Percentiles rank a stretch among this genome's conserved stretches.
Conservation (phyloP, 2,329 filamentous ascomycete species). For the Pyricularia pennisetigena region DNA sequence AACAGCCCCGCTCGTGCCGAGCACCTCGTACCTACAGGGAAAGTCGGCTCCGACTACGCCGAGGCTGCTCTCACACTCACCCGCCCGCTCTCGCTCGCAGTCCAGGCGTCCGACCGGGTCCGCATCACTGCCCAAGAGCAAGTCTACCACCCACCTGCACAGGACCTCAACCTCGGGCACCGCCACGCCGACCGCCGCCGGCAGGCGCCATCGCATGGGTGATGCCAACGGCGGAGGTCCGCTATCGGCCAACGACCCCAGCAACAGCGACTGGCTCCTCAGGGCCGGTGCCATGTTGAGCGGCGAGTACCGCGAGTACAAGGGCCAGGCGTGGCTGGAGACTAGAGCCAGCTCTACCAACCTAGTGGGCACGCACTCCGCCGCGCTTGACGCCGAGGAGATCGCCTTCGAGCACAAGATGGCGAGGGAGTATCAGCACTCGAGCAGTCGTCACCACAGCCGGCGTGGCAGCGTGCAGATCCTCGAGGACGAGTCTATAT, state of each 20-base stretch:
- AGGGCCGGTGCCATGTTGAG: slow-evolving; percentile 53
- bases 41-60: slow-evolving; percentile 57
- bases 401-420: slow-evolving; percentile 38
- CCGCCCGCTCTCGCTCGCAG: slow-evolving; percentile 36
- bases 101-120: slow-evolving; percentile 22
- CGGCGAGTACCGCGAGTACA: slow-evolving; percentile 53
- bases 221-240: slow-evolving; percentile 20
- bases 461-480: slow-evolving; percentile 33
- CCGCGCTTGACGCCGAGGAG: slow-evolving; percentile 33
- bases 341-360: slow-evolving; percentile 56
- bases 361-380: slow-evolving; percentile 39
- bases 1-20: slow-evolving; percentile 11
- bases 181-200: slow-evolving; percentile 12
- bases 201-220: slow-evolving; percentile 19
- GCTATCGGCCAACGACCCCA: slow-evolving; percentile 22
- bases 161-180: slow-evolving; percentile 10
- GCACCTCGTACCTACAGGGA: slow-evolving; percentile 48
- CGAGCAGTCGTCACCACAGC: slow-evolving; percentile 25
- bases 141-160: slow-evolving; percentile 48
- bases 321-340: slow-evolving; percentile 61
- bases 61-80: slow-evolving; percentile 48
- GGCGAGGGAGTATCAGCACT: slow-evolving; percentile 37
- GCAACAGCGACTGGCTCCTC: slow-evolving; percentile 55
- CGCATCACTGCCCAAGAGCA: slow-evolving; percentile 41
- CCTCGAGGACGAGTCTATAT: slow-evolving; percentile 22